Base-by-base conservation (phyloP, 305 asterid genomes). In the Plantago lanceolata region DNA sequence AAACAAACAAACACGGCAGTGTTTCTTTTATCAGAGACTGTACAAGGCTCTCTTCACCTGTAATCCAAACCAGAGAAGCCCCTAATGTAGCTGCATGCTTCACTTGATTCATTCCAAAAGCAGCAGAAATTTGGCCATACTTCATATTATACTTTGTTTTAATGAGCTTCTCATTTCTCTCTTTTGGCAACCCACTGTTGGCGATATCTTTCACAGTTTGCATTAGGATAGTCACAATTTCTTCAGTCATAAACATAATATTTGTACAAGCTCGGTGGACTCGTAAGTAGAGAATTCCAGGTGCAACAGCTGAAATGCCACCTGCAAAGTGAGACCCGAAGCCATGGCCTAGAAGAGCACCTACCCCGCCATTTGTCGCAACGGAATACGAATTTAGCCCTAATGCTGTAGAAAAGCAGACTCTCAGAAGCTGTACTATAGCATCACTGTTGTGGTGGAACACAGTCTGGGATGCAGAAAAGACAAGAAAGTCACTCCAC, bases 261-360 rank as follows among this genome's bases (percentile, higher is more conserved):
- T 90, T 82, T 73, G 89, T 78, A 21, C 90, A 90, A 57, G 96
- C 85, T 47, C 95, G 86, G 66, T 90, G 97, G 16, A 88, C 95
- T 60, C 95, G 80, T 57, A 86, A 69, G 76, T 88, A 90, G 52
- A 94, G 96, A 50, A 84, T 83, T 19, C 99, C 99, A 52, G 97
- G 99, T 78, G 97, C 97, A 60, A 90, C 95, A 6, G 97, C 86
- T 31, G 89, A 75, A 47, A 89, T 73, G 18, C 96, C 94, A 29
- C 95, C 90, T 1, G 77, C 65, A 37, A 76, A 77, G 76, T 84
- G 91, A 52, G 99, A 90, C 64, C 97, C 96, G 29, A 87, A 84
- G 51, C 97, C 99, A 17, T 94, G 99, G 21, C 99, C 99, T 16
- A 94, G 82, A 72, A 94, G 96, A 55, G 92, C 82, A 61, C 97